Evolutionary conservation across 2,329 filamentous ascomycete species (phyloP).

Genomic region (Fusarium cyanostomum): DNA sequence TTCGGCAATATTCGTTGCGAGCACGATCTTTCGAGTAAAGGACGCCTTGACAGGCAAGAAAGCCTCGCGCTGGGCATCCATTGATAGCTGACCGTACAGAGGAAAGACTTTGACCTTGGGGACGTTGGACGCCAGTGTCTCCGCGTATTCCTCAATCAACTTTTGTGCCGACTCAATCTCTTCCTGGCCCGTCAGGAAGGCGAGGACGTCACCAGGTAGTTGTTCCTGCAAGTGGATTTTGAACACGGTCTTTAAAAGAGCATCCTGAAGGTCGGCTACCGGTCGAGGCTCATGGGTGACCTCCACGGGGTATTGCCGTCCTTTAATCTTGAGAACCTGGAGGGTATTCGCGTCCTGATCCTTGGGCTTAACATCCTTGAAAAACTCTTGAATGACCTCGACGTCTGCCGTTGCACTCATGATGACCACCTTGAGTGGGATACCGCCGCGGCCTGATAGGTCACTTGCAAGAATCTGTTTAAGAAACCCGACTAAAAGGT

Average conservation of each 20-base stretch:
- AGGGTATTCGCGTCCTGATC: constrained; percentile 37
- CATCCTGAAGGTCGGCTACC: constrained; percentile 83
- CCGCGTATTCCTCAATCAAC: constrained; percentile 81
- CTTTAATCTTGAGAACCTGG: constrained; percentile 74
- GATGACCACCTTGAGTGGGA: constrained; percentile 86
- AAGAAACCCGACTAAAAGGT: constrained; percentile 88
- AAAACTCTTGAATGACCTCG: constrained; percentile 80
- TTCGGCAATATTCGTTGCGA: constrained; percentile 98
- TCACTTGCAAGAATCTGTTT: constrained; percentile 75
- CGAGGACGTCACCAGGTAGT: constrained; percentile 91
- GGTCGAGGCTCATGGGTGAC: constrained; percentile 78
- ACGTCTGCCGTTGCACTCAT: constrained; percentile 98
- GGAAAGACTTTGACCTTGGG: constrained; percentile 79
- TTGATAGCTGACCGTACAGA: constrained; percentile 89
- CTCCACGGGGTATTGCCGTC: constrained; percentile 87
- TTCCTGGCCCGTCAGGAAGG: constrained; percentile 92
- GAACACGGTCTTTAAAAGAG: constrained; percentile 82
- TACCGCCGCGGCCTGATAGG: constrained; percentile 71
- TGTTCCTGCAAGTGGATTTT: constrained; percentile 88
- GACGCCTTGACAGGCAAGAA: constrained; percentile 78
- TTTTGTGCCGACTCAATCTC: constrained; percentile 86
- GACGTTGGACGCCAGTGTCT: constrained; percentile 75
- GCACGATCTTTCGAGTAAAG: constrained; percentile 86
- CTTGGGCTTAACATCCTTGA: constrained; percentile 54
- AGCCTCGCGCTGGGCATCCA: constrained; percentile 84